These are phyloP conservation scores for Ensete glaucum DNA, from an alignment of 176 grass and related monocot species.

Conservation along the genomic window DNA sequence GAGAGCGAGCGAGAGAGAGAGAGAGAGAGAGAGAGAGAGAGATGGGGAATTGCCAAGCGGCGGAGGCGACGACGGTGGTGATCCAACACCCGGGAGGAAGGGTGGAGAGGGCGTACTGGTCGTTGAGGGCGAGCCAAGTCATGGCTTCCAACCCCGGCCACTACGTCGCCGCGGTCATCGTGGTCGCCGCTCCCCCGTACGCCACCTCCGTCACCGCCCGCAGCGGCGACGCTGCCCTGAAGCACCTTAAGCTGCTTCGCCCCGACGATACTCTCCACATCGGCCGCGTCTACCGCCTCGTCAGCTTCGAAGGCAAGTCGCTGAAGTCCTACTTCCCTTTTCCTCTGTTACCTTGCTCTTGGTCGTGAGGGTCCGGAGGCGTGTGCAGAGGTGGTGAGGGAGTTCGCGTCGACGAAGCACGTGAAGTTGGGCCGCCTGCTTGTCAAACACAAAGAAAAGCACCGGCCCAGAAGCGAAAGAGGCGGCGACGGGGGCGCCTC, in stretches of 20 bases:
- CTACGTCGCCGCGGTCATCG: conserved; percentile 6
- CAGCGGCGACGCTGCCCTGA: not conserved
- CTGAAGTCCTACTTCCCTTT: not conserved
- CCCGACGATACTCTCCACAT: conserved; percentile 11
- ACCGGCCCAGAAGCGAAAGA: not conserved
- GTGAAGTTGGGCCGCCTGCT: not conserved
- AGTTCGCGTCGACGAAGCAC: conserved; percentile 2
- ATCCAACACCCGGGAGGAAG: conserved; percentile 4
- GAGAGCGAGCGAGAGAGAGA: not conserved
- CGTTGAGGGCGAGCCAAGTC: conserved; percentile 2
- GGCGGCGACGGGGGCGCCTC: not conserved
- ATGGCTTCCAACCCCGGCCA: conserved; percentile 14
- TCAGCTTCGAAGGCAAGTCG: conserved; percentile 4
- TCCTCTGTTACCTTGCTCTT: not conserved
- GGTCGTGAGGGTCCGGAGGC: too few relatives aligned
- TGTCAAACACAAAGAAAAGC: not conserved
- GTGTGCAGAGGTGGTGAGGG: conserved; percentile 4
- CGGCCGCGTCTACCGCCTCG: conserved; percentile 15
- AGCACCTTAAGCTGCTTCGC: conserved; percentile 12
- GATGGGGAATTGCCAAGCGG: conserved; percentile 17
- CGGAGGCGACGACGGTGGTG: conserved; percentile 12
- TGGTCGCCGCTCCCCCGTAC: not conserved
- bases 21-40: too few relatives aligned
- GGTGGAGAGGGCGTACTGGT: conserved; percentile 14
- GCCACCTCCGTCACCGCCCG: not conserved